phyloP scores from a whole-genome alignment of 75 land plant species.

The Pinus tabuliformis region DNA sequence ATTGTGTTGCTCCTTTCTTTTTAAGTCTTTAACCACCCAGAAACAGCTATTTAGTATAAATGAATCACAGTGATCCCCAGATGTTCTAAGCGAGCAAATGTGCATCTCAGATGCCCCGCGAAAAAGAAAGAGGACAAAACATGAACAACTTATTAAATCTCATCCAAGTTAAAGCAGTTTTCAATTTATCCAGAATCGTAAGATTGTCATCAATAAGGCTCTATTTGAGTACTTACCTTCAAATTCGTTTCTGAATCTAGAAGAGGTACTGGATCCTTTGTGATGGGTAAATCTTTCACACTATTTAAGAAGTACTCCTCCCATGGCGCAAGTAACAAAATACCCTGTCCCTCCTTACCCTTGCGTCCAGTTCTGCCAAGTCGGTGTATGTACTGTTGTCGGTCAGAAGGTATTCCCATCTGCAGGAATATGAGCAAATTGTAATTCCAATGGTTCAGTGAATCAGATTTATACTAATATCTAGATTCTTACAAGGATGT shows the following conservation, averaged over 20 bases:
- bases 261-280: slow-evolving; percentile 37
- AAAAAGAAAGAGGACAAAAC: too few species aligned
- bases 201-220: too few species aligned
- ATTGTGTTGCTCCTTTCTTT: too few species aligned
- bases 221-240: slow-evolving; percentile 21
- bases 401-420: slow-evolving; percentile 86
- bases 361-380: slow-evolving; percentile 99
- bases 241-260: slow-evolving; percentile 50
- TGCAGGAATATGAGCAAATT: slow-evolving; percentile 15
- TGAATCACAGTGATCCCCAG: too few species aligned
- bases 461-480: background rate
- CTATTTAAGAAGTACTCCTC: slow-evolving; percentile 73
- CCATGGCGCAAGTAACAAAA: slow-evolving; percentile 90
- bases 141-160: too few species aligned
- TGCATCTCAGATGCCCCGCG: too few species aligned
- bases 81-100: too few species aligned
- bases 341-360: slow-evolving; percentile 94
- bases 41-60: too few species aligned
- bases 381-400: slow-evolving; percentile 93
- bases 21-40: too few species aligned
- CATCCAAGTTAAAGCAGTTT: too few species aligned
- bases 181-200: too few species aligned
- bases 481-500: background rate
- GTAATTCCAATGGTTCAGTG: background rate
- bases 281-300: slow-evolving; percentile 74